Percentiles rank a stretch among this genome's conserved stretches.
Evolutionary conservation across 352 stramenopile species (phyloP).

Genomic region (Globisporangium middletonii): DNA sequence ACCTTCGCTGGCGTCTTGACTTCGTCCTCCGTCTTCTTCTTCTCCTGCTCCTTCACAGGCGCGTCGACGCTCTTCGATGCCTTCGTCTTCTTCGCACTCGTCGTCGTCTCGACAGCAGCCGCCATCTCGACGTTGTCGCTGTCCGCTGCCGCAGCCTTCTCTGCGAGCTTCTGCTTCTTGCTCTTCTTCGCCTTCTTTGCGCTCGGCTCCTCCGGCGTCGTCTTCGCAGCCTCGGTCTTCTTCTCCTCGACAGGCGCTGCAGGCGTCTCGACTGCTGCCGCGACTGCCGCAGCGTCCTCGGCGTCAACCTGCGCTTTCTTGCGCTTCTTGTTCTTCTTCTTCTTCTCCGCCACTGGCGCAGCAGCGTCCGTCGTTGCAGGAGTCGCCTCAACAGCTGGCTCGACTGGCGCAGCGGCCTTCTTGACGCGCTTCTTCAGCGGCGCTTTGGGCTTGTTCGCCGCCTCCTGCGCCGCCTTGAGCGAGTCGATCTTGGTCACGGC

Average conservation of each 20-base stretch:
- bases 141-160: constrained; percentile 7
- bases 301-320: constrained; percentile 25
- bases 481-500: constrained; percentile 67
- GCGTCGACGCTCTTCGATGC: constrained; percentile 4
- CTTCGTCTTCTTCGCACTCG: constrained; percentile 16
- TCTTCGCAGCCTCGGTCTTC: not conserved
- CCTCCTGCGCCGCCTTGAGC: constrained; percentile 46
- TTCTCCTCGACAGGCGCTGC: too few species aligned
- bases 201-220: constrained; percentile 5
- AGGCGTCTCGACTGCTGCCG: not conserved
- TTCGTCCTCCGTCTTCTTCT: constrained; percentile 3
- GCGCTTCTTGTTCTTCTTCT: constrained; percentile 43
- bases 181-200: constrained; percentile 17
- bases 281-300: constrained; percentile 6
- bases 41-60: constrained; percentile 6
- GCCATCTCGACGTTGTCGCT: not conserved
- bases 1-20: too few species aligned
- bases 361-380: not conserved
- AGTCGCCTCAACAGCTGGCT: constrained; percentile 2
- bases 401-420: constrained; percentile 2
- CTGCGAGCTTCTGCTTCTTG: constrained; percentile 25
- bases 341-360: constrained; percentile 6
- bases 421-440: constrained; percentile 24
- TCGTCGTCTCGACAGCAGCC: constrained; percentile 6
- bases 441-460: constrained; percentile 19